Conservation (phyloP, 208 protist species). For the Trypanosoma brucei region DNA sequence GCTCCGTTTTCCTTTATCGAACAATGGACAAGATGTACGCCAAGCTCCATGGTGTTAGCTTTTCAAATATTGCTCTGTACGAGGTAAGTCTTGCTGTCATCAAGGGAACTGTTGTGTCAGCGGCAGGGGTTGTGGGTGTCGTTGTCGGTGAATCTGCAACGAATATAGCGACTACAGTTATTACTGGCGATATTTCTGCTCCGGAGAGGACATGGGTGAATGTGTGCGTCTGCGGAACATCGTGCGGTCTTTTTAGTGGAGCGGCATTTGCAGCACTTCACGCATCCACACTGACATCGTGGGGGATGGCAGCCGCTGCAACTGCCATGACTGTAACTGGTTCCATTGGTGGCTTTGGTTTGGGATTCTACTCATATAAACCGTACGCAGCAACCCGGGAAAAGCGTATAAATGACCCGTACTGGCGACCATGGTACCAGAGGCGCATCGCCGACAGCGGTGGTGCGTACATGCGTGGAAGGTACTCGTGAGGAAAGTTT, state of each 20-base stretch:
- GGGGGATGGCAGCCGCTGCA: constrained; percentile 46
- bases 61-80: constrained; percentile 53
- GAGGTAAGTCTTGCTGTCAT: constrained; percentile 57
- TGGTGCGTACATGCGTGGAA: constrained; percentile 56
- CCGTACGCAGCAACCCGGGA: constrained; percentile 50
- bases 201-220: constrained; percentile 67
- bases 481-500: constrained; percentile 38
- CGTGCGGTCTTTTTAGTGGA: constrained; percentile 44
- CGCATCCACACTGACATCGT: constrained; percentile 45
- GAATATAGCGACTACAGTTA: constrained; percentile 21
- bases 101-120: constrained; percentile 50
- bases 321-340: constrained; percentile 27
- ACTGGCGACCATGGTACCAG: constrained; percentile 79
- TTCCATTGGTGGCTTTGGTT: constrained; percentile 27
- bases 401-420: constrained; percentile 62
- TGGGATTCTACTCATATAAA: constrained; percentile 62
- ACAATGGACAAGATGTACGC: constrained; percentile 89
- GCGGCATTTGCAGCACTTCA: constrained; percentile 45
- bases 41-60: constrained; percentile 76
- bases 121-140: constrained; percentile 44
- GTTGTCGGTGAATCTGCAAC: constrained; percentile 41
- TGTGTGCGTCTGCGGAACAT: constrained; percentile 33
- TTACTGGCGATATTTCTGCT: constrained; percentile 29
- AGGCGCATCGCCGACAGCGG: constrained; percentile 41
- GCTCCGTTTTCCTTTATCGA: constrained; percentile 74